Evolutionary conservation across 192 early-diverging fungal genomes (phyloP).

Genomic region (Pilaira anomala): DNA sequence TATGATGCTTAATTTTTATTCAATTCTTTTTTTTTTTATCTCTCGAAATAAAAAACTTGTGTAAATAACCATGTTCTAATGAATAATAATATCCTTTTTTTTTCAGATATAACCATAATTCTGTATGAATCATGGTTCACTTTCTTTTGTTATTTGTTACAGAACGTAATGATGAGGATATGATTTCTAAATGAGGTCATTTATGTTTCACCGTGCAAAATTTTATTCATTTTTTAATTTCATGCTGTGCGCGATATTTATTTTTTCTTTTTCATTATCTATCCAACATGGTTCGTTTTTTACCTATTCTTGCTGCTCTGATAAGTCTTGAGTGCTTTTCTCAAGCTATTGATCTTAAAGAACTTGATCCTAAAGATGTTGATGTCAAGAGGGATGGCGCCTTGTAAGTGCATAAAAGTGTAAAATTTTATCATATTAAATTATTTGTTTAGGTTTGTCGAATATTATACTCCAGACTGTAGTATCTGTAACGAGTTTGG

Average conservation of each 20-base stretch:
- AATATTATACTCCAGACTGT: background rate
- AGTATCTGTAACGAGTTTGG: background rate
- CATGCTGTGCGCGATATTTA: background rate
- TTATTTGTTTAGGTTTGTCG: conserved; percentile 7
- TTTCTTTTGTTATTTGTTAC: too few species aligned
- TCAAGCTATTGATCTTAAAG: conserved; percentile 1
- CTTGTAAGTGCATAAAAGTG: too few species aligned
- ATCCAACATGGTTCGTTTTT: conserved; percentile 10
- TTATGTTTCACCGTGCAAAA: too few species aligned
- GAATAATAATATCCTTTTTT: too few species aligned
- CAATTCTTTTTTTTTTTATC: background rate
- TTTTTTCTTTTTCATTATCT: background rate
- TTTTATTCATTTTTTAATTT: too few species aligned
- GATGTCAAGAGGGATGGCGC: conserved; percentile 3
- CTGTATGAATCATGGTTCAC: too few species aligned
- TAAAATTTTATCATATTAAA: too few species aligned
- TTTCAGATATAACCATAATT: too few species aligned
- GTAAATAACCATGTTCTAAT: too few species aligned
- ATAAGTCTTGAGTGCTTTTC: background rate
- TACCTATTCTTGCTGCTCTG: background rate
- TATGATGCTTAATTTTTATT: conserved; percentile 64
- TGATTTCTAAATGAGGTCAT: too few species aligned
- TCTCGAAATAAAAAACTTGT: too few species aligned
- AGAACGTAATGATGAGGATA: too few species aligned
- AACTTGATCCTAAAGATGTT: background rate